A percentile compares a stretch with the other conserved stretches of the same genome.
phyloP scores from a whole-genome alignment of 2,329 filamentous ascomycete species.

The Aspergillus pseudoviridinutans region DNA sequence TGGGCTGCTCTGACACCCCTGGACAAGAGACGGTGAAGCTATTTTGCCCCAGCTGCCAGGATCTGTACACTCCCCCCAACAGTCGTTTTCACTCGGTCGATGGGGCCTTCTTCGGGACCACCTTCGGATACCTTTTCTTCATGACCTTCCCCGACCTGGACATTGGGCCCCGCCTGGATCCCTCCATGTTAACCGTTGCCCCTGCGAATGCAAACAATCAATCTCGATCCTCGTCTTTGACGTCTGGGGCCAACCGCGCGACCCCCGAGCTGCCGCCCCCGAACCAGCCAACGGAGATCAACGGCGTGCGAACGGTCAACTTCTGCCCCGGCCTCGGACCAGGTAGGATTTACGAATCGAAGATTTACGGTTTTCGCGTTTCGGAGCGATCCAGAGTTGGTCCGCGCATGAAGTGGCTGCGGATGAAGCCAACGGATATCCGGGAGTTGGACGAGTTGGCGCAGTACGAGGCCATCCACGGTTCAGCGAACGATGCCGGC shows the following conservation, averaged over 20 bases:
- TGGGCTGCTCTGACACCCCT: constrained; percentile 89
- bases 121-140: constrained; percentile 94
- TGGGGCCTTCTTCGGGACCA: constrained; percentile 96
- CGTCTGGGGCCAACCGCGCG: constrained; percentile 25
- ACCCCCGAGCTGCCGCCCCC: constrained; percentile 34
- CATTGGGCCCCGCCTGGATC: constrained; percentile 65
- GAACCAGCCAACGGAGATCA: constrained; percentile 58
- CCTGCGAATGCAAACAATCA: constrained; percentile 20
- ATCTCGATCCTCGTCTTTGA: constrained; percentile 32
- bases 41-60: constrained; percentile 93
- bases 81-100: constrained; percentile 96
- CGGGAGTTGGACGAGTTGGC: constrained; percentile 73
- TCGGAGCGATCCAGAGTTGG: constrained; percentile 85
- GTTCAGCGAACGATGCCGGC: constrained; percentile 33
- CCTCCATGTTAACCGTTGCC: constrained; percentile 25
- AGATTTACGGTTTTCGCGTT: constrained; percentile 94
- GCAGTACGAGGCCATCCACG: constrained; percentile 33
- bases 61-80: constrained; percentile 96
- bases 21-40: constrained; percentile 97
- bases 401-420: constrained; percentile 94
- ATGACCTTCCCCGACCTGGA: constrained; percentile 98
- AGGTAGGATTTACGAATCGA: constrained; percentile 85
- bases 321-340: constrained; percentile 81
- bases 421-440: constrained; percentile 75
- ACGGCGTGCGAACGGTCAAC: constrained; percentile 82